Evolutionary conservation across 2,329 filamentous ascomycete genomes (phyloP), one percentile per base, ranked within the genome.

Genomic region (Neofusicoccum umdonicola): DNA sequence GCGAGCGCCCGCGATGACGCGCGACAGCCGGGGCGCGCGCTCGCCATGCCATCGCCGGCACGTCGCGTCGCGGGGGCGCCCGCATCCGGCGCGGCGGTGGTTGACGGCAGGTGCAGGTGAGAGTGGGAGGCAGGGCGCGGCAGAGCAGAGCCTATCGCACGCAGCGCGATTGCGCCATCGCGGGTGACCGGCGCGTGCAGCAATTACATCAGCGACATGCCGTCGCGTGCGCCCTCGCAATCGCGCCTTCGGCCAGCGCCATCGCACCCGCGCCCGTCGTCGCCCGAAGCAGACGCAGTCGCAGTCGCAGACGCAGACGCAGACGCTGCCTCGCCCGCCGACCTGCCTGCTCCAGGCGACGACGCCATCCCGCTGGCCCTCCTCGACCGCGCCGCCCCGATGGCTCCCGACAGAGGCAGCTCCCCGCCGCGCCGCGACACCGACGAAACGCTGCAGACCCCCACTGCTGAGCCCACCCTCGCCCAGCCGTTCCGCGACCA

Each of bases 321-420:
- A 1, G 27, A 31, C 27, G 27, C 27, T 7, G 27, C 27, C 37
- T n/a, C 34, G 17, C 12, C 44, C 58, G 44, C 48, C 37, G 39
- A 44, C 39, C 41, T 39, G 22, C 37, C 54, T 17, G 6, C n/a
- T 15, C 19, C 52, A n/a, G 37, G 17, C 22, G 54, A 31, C 41
- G 56, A 60, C 39, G 56, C 56, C 41, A 60, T 61, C 54, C 63
- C 54, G 52, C 42, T 58, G 48, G 56, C 56, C 5, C 7, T 12
- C 15, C 50, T 54, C 48, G 35, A 39, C 13, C 41, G 27, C 8
- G 15, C 44, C 2, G 31, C 52, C 52, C 63, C 37, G 35, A 77
- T 77, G 74, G 74, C 74, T 54, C 74, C 73, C 35, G 74, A 76
- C 65, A 70, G 74, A 71, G 74, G 74, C 19, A 2, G n/a, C 17